Conservation (phyloP, 768 basidiomycete species). For the Chlorophyllum brunneum region DNA sequence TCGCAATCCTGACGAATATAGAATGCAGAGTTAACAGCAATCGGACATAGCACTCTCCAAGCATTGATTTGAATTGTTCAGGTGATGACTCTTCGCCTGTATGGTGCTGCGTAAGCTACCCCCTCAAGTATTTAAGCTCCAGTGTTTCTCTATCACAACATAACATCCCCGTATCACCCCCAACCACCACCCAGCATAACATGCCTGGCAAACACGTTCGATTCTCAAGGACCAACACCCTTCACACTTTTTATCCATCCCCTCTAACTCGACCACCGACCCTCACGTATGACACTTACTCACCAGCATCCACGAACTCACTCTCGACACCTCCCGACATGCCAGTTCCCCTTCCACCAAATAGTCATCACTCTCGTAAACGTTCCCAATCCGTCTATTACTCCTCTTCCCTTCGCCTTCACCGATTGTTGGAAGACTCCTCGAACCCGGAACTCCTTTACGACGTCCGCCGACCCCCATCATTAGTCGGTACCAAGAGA, state of each 20-base stretch:
- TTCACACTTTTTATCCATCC: constrained; percentile 1
- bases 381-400: not conserved
- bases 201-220: constrained; percentile 11
- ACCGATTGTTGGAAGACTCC: constrained; percentile 1
- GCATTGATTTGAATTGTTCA: too few relatives aligned
- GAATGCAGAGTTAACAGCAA: too few relatives aligned
- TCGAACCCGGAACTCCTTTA: constrained; percentile 3
- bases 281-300: not conserved
- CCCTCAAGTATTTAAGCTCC: constrained; percentile 1
- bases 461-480: constrained; percentile 2
- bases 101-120: too few relatives aligned
- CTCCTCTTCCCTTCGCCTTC: not conserved
- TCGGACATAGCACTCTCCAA: too few relatives aligned
- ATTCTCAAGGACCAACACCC: constrained; percentile 1
- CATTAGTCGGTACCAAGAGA: not conserved
- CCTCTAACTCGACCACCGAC: not conserved
- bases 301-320: constrained; percentile 7
- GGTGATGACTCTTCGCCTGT: too few relatives aligned
- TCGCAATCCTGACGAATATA: too few relatives aligned
- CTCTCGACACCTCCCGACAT: constrained; percentile 6
- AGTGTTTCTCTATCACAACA: not conserved
- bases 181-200: not conserved
- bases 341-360: not conserved
- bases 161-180: not conserved
- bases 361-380: not conserved